These are phyloP conservation scores for Lenzites betulinus DNA, from an alignment of 768 basidiomycete genomes.

Conservation along the genomic window DNA sequence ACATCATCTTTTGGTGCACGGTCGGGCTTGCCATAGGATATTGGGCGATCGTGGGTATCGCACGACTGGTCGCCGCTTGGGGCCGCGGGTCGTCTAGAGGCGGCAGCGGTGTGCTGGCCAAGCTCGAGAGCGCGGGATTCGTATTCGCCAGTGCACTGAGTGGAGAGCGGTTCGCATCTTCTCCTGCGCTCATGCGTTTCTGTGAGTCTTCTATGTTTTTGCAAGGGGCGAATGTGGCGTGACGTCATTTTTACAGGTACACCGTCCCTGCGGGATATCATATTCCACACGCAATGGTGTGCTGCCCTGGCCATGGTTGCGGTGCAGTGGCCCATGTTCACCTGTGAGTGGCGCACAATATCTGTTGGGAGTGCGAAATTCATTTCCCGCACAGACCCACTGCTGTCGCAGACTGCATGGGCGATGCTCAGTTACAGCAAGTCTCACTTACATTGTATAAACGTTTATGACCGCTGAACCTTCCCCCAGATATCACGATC, in stretches of 20 bases:
- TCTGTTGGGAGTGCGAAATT: not conserved
- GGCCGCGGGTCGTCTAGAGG: slow-evolving; percentile 64
- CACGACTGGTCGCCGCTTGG: slow-evolving; percentile 85
- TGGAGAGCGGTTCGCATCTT: slow-evolving; percentile 83
- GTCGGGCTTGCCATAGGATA: slow-evolving; percentile 77
- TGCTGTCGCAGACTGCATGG: slow-evolving; percentile 88
- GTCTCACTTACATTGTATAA: slow-evolving; percentile 21
- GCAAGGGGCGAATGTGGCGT: slow-evolving; percentile 12
- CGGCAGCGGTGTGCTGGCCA: slow-evolving; percentile 63
- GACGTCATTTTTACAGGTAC: slow-evolving; percentile 59
- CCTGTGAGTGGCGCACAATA: slow-evolving; percentile 55
- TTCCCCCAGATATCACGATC: slow-evolving; percentile 68
- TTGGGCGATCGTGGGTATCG: slow-evolving; percentile 79
- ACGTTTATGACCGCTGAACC: slow-evolving; percentile 17
- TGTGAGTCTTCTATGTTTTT: slow-evolving; percentile 50
- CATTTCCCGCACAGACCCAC: slow-evolving; percentile 61
- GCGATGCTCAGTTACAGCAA: slow-evolving; percentile 76
- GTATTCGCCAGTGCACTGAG: slow-evolving; percentile 92
- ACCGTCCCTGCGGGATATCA: slow-evolving; percentile 87
- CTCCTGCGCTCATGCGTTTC: slow-evolving; percentile 86
- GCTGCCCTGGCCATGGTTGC: slow-evolving; percentile 89
- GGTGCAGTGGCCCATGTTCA: slow-evolving; percentile 91
- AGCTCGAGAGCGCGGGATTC: slow-evolving; percentile 82
- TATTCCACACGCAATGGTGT: slow-evolving; percentile 94
- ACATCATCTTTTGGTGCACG: slow-evolving; percentile 70